These are phyloP conservation scores for Trypanosoma congolense DNA, from an alignment of 208 protist genomes.

Conservation along the genomic window DNA sequence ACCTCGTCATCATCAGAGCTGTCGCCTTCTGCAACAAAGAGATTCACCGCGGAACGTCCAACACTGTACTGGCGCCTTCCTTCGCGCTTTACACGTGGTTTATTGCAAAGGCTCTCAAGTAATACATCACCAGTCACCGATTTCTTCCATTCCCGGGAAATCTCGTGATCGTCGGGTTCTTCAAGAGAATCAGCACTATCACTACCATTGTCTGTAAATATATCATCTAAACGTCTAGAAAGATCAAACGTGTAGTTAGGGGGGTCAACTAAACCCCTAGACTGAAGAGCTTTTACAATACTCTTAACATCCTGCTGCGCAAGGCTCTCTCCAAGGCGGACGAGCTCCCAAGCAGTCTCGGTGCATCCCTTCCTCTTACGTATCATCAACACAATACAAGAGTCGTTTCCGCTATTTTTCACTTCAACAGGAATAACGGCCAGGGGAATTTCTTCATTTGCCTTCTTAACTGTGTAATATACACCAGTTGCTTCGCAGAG, in stretches of 20 bases:
- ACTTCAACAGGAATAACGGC: conserved; percentile 51
- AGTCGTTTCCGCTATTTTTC: conserved; percentile 25
- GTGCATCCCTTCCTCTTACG: conserved; percentile 41
- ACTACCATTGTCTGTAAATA: conserved; percentile 1
- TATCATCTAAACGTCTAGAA: conserved; percentile 13
- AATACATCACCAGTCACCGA: not conserved
- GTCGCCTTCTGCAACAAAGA: conserved; percentile 19
- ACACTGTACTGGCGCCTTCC: conserved; percentile 77
- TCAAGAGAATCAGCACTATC: conserved; percentile 8
- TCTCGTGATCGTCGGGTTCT: conserved; percentile 15
- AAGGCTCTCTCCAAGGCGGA: conserved; percentile 57
- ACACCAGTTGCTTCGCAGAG: conserved; percentile 33
- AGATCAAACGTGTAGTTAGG: conserved; percentile 39
- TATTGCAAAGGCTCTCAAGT: conserved; percentile 10
- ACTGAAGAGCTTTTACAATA: conserved; percentile 46
- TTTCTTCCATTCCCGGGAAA: not conserved
- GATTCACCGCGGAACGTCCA: conserved; percentile 41
- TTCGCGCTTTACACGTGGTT: conserved; percentile 38
- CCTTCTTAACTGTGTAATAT: conserved; percentile 58
- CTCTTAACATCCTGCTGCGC: conserved; percentile 45
- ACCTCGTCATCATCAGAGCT: conserved; percentile 69
- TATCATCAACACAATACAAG: conserved; percentile 64
- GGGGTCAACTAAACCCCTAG: conserved; percentile 51
- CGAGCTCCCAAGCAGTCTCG: conserved; percentile 61
- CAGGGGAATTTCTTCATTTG: conserved; percentile 31